Conservation (phyloP, 768 basidiomycete genomes). For the Cyclocybe cylindracea region DNA sequence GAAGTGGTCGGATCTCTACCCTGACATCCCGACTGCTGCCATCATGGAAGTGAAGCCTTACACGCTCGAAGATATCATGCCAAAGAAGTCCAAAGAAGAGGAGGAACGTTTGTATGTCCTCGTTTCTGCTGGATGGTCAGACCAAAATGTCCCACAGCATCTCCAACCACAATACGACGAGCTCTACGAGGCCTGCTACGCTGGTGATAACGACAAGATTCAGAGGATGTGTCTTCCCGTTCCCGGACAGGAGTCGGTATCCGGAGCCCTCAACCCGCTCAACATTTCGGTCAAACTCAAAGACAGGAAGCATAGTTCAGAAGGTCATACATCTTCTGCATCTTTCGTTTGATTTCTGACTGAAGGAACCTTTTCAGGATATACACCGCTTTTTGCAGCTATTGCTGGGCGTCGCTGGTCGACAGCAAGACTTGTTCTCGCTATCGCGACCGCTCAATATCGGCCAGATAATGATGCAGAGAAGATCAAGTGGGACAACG, state of each 20-base stretch:
- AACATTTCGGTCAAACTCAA: conserved; percentile 43
- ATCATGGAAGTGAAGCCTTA: background rate
- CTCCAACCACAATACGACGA: conserved; percentile 46
- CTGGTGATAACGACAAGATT: conserved; percentile 51
- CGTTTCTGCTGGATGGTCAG: conserved; percentile 16
- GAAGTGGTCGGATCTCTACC: conserved; percentile 41
- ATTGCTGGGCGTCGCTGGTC: conserved; percentile 51
- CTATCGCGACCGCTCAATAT: conserved; percentile 58
- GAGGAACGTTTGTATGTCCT: conserved; percentile 1
- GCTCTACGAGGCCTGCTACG: conserved; percentile 56
- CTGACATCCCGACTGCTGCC: conserved; percentile 20
- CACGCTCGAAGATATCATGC: too few relatives aligned
- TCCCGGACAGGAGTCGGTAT: conserved; percentile 20
- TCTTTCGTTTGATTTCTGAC: background rate
- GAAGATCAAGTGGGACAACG: conserved; percentile 32
- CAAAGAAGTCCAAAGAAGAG: background rate
- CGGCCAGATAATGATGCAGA: conserved; percentile 35
- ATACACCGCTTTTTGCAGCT: conserved; percentile 52
- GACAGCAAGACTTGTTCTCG: conserved; percentile 59
- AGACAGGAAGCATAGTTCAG: conserved; percentile 19
- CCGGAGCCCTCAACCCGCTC: conserved; percentile 29
- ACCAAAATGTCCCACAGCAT: conserved; percentile 32
- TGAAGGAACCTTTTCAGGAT: conserved; percentile 28
- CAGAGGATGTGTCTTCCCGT: conserved; percentile 54
- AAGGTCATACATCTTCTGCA: conserved; percentile 9